These are phyloP conservation scores for Dianthus caryophyllus DNA, from an alignment of 148 eudicot genomes.

Conservation along the genomic window DNA sequence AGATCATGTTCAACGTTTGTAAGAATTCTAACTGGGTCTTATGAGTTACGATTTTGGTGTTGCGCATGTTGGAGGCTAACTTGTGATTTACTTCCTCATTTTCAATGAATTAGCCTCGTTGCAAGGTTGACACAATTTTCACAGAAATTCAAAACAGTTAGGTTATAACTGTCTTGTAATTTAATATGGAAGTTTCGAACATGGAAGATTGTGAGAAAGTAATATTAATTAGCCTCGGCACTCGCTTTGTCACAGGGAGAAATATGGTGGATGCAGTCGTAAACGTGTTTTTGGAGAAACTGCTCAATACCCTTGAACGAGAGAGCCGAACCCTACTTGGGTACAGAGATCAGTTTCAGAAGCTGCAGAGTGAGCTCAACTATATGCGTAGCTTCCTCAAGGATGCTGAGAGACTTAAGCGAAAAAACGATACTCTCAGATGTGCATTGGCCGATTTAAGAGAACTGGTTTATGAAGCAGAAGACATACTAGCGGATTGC, in stretches of 20 bases:
- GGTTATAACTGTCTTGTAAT: no score
- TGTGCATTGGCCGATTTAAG: slow-evolving; percentile 26
- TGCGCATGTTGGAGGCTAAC: background rate
- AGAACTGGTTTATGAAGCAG: slow-evolving; percentile 41
- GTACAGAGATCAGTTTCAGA: slow-evolving; percentile 33
- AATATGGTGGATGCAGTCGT: slow-evolving; percentile 55
- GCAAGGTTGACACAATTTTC: no score
- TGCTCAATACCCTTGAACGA: slow-evolving; percentile 29
- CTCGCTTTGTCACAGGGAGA: background rate
- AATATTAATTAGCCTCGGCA: no score
- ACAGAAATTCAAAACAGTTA: no score
- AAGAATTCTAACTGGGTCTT: background rate
- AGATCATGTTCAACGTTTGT: background rate
- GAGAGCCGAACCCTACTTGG: slow-evolving; percentile 31
- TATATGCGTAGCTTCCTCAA: slow-evolving; percentile 44
- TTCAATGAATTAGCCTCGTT: no score
- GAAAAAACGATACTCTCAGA: slow-evolving; percentile 32
- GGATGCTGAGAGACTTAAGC: slow-evolving; percentile 49
- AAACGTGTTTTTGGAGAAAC: slow-evolving; percentile 37
- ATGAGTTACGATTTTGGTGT: background rate
- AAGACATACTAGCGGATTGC: slow-evolving; percentile 44
- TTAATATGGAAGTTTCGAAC: no score
- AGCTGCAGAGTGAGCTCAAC: slow-evolving; percentile 37
- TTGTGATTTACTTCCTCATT: background rate
- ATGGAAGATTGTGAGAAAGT: no score